Evolutionary conservation across 1,284 basidiomycete genomes (phyloP).

Genomic region (Flammula alnicola): DNA sequence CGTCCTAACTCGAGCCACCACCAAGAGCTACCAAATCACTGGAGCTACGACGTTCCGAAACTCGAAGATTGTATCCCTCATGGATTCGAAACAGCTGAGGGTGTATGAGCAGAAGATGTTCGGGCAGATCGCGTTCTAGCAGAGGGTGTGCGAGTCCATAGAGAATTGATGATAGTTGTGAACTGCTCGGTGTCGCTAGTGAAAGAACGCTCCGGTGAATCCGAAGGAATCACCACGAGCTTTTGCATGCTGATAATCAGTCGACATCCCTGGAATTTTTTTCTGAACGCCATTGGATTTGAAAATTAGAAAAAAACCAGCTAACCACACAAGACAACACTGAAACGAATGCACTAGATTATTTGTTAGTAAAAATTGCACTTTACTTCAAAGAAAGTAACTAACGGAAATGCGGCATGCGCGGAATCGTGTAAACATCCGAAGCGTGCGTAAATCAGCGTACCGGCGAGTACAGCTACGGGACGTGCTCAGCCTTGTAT

Average conservation of each 20-base stretch:
- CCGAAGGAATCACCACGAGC: constrained; percentile 3
- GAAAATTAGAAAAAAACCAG: not conserved
- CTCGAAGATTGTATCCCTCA: too few species aligned
- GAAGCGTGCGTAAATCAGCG: constrained; percentile 17
- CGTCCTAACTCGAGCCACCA: too few species aligned
- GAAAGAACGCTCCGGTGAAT: not conserved
- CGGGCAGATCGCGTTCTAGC: too few species aligned
- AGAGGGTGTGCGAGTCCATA: constrained; percentile 13
- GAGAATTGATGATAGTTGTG: constrained; percentile 17
- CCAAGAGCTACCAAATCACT: too few species aligned
- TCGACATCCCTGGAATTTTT: constrained; percentile 19
- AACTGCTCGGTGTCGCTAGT: constrained; percentile 12
- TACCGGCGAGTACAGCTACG: constrained; percentile 18
- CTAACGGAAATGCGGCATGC: constrained; percentile 23
- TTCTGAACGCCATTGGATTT: not conserved
- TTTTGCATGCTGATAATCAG: constrained; percentile 22
- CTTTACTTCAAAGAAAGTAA: not conserved
- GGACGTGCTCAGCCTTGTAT: not conserved
- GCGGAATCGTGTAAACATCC: constrained; percentile 19
- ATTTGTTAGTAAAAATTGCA: not conserved
- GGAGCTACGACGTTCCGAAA: too few species aligned
- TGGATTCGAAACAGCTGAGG: constrained; percentile 1
- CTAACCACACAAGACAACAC: constrained; percentile 16
- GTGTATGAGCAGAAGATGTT: constrained; percentile 3
- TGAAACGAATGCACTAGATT: constrained; percentile 13